These are phyloP conservation scores for Eimeria sp. DNA, from an alignment of 169 alveolate genomes.

Conservation along the genomic window DNA sequence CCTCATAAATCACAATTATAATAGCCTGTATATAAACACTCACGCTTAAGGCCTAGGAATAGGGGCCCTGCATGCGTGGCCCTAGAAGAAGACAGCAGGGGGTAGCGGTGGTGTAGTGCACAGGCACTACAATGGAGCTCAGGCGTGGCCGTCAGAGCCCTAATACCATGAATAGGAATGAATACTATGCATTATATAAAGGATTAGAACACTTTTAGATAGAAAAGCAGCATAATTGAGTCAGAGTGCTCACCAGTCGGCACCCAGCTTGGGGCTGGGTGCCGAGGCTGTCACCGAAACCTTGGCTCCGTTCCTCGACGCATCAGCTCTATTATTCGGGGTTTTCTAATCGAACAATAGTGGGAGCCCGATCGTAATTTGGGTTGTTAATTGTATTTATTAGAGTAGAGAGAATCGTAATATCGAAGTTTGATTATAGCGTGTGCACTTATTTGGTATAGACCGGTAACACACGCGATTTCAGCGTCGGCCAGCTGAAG, in stretches of 20 bases:
- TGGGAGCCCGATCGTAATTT: not conserved
- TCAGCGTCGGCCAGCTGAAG: too few relatives aligned
- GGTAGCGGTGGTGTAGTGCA: not conserved
- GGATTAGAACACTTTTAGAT: not conserved
- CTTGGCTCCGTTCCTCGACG: not conserved
- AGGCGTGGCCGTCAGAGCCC: not conserved
- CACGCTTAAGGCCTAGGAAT: not conserved
- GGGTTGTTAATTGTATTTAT: not conserved
- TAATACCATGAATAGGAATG: not conserved
- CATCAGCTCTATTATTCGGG: not conserved
- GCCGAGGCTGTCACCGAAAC: not conserved
- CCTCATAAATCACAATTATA: not conserved
- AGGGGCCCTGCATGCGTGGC: conserved; percentile 6
- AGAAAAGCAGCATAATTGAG: not conserved
- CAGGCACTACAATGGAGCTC: not conserved
- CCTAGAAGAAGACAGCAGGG: conserved; percentile 39
- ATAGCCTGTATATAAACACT: not conserved
- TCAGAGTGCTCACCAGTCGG: not conserved
- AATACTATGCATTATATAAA: not conserved
- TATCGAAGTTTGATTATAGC: not conserved
- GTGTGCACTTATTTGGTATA: not conserved
- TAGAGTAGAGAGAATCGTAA: not conserved
- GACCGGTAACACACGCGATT: too few relatives aligned
- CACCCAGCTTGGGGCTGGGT: not conserved
- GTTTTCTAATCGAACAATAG: not conserved